Evolutionary conservation across 2,329 filamentous ascomycete genomes (phyloP).

Genomic region (Pseudogymnoascus sp.): DNA sequence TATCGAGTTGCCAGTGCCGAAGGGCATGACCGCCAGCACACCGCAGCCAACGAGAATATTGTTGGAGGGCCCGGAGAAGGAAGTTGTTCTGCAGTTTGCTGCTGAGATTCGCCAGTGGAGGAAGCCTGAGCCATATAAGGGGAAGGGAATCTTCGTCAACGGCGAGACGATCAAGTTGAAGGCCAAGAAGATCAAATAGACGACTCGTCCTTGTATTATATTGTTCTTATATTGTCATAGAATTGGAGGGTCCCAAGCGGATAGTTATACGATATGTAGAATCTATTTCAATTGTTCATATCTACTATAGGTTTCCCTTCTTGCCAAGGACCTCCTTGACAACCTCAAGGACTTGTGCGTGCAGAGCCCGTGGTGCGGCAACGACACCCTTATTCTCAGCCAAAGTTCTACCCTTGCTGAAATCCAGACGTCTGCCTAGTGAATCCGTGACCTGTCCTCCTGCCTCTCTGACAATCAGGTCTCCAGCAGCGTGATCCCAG

Average conservation of each 20-base stretch:
- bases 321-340: slow-evolving; percentile 69
- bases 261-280: slow-evolving; percentile 5
- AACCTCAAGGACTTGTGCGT: slow-evolving; percentile 67
- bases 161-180: slow-evolving; percentile 97
- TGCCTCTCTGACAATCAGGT: slow-evolving; percentile 88
- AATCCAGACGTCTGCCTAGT: slow-evolving; percentile 76
- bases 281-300: slow-evolving; percentile 6
- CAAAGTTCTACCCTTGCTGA: slow-evolving; percentile 77
- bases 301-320: slow-evolving; percentile 23
- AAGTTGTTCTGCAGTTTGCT: slow-evolving; percentile 84
- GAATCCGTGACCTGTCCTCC: slow-evolving; percentile 89
- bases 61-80: slow-evolving; percentile 79
- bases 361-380: slow-evolving; percentile 71
- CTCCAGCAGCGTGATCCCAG: slow-evolving; percentile 96
- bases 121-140: slow-evolving; percentile 94
- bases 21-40: slow-evolving; percentile 76
- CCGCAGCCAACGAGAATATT: slow-evolving; percentile 88
- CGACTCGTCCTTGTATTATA: slow-evolving; percentile 13
- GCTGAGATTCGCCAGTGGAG: slow-evolving; percentile 84
- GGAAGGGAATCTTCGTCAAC: slow-evolving; percentile 97
- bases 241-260: not conserved
- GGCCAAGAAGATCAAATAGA: slow-evolving; percentile 91
- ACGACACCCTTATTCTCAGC: slow-evolving; percentile 89
- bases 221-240: slow-evolving; percentile 20
- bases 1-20: slow-evolving; percentile 78